A percentile compares a stretch with the other conserved stretches of the same genome.
phyloP scores from a whole-genome alignment of 768 basidiomycete genomes.

The Mycena pura region DNA sequence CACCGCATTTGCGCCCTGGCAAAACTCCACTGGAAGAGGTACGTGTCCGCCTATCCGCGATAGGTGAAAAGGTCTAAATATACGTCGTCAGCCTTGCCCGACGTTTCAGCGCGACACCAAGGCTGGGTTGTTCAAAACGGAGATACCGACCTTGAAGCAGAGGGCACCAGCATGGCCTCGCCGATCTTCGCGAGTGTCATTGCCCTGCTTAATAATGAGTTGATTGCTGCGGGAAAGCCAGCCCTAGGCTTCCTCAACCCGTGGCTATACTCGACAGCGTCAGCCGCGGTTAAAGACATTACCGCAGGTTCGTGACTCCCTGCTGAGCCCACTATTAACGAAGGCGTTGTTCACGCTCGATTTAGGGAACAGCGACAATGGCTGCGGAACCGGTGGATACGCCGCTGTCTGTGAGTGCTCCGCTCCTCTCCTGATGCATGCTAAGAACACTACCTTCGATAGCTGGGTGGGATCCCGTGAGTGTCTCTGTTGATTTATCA shows the following conservation, averaged over 20 bases:
- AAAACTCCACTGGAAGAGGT: slow-evolving; percentile 1
- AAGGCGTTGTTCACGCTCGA: background rate
- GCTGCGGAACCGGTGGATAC: slow-evolving; percentile 1
- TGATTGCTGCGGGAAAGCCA: background rate
- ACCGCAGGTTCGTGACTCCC: background rate
- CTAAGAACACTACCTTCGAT: background rate
- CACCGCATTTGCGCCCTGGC: background rate
- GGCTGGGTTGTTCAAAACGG: background rate
- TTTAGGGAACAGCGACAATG: slow-evolving; percentile 3
- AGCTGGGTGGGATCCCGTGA: slow-evolving; percentile 3
- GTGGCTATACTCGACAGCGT: slow-evolving; percentile 2
- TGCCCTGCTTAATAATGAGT: slow-evolving; percentile 2
- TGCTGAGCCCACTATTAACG: background rate
- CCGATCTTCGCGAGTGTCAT: slow-evolving; percentile 4
- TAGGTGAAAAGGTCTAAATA: slow-evolving; percentile 1
- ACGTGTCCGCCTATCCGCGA: background rate
- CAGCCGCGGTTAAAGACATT: slow-evolving; percentile 2
- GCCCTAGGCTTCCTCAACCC: too few species aligned
- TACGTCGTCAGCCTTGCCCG: slow-evolving; percentile 1
- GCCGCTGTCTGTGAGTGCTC: slow-evolving; percentile 2
- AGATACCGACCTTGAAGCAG: background rate
- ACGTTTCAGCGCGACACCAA: background rate
- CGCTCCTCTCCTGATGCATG: background rate
- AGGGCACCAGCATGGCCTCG: background rate
- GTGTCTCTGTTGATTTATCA: background rate